These are phyloP conservation scores for Forsythia suspensa DNA, from an alignment of 257 asterid species.

Conservation along the genomic window DNA sequence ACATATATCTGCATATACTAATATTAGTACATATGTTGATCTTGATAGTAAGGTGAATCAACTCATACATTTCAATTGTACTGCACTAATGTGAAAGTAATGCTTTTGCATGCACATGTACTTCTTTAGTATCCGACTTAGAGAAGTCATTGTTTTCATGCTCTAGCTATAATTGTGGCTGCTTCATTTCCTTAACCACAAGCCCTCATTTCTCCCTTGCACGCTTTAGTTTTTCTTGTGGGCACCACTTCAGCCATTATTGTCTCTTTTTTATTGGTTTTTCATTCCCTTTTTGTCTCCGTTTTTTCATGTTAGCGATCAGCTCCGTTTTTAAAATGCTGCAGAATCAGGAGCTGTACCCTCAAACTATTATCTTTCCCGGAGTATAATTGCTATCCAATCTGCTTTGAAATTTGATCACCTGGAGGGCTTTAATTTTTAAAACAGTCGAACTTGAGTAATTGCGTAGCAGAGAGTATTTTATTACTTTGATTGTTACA, in stretches of 20 bases:
- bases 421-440: slow-evolving; percentile 13
- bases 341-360: neutral
- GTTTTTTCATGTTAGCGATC: slow-evolving; percentile 14
- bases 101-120: slow-evolving; percentile 5
- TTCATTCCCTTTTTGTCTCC: slow-evolving; percentile 9
- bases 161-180: slow-evolving; percentile 10
- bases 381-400: neutral
- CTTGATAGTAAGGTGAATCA: slow-evolving; percentile 10
- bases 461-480: neutral
- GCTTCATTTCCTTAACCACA: neutral
- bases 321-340: neutral
- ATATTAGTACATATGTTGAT: slow-evolving; percentile 4
- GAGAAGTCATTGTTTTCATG: neutral
- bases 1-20: slow-evolving; percentile 16
- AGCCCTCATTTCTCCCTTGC: neutral
- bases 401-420: neutral
- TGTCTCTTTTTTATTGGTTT: neutral
- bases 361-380: slow-evolving; percentile 4
- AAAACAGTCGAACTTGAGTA: slow-evolving; percentile 4
- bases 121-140: neutral
- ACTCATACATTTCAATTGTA: slow-evolving; percentile 11
- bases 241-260: neutral
- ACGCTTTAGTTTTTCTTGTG: slow-evolving; percentile 2
- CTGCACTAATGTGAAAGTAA: neutral
- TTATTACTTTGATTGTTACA: slow-evolving; percentile 1